Percentiles rank a stretch among this genome's conserved stretches.
phyloP scores from a whole-genome alignment of 345 rosid species.

The Arabidopsis arenosa region DNA sequence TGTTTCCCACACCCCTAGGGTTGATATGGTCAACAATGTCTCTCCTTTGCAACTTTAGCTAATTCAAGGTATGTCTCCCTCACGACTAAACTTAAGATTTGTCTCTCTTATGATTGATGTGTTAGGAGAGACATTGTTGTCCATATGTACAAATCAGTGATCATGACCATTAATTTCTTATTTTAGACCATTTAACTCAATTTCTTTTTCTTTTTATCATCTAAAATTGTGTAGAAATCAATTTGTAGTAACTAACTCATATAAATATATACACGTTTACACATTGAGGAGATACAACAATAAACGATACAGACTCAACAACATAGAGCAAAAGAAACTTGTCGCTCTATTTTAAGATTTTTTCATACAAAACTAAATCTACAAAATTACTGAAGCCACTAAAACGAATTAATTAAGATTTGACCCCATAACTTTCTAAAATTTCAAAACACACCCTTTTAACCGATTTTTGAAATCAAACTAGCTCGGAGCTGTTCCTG shows the following conservation, averaged over 20 bases:
- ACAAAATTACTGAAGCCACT: conserved; percentile 35
- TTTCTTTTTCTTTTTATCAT: no score
- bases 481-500: conserved; percentile 83
- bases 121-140: neutral
- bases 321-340: conserved; percentile 11
- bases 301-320: neutral
- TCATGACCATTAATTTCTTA: neutral
- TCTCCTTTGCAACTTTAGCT: no score
- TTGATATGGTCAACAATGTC: no score
- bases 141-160: neutral
- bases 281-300: neutral
- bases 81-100: neutral
- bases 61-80: neutral
- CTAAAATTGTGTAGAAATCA: no score
- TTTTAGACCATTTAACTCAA: neutral
- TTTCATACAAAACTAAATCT: conserved; percentile 22
- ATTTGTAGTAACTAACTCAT: neutral
- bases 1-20: no score
- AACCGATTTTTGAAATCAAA: conserved; percentile 68
- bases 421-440: conserved; percentile 20
- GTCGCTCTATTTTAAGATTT: conserved; percentile 25
- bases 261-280: conserved; percentile 26
- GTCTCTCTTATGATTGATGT: neutral
- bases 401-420: conserved; percentile 21
- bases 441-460: neutral